Conservation (phyloP, 495 filamentous ascomycete genomes). For the Aspergillus mulundensis region DNA sequence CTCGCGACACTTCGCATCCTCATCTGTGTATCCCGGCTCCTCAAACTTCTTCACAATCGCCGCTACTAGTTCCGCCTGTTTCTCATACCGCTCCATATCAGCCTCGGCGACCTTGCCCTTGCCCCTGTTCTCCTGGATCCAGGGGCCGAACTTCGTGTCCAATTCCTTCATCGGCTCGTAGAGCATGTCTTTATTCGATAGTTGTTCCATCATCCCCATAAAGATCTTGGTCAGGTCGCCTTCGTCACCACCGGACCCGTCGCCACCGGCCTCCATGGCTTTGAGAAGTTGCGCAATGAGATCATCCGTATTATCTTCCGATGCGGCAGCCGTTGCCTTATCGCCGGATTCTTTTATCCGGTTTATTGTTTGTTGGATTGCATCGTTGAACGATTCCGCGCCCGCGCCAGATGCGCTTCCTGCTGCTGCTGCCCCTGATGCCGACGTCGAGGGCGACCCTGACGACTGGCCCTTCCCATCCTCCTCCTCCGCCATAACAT, state of each 20-base stretch:
- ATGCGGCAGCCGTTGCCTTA: constrained; percentile 71
- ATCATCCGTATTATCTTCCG: constrained; percentile 67
- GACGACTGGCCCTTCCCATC: constrained; percentile 26
- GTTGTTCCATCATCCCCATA: constrained; percentile 95
- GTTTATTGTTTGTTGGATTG: constrained; percentile 86
- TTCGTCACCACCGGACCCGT: constrained; percentile 59
- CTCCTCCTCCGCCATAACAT: constrained; percentile 73
- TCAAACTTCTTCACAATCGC: constrained; percentile 92
- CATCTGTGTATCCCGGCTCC: constrained; percentile 69
- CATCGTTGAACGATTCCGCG: constrained; percentile 74
- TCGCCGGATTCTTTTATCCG: constrained; percentile 86
- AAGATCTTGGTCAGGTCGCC: constrained; percentile 91
- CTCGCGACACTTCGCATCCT: constrained; percentile 75
- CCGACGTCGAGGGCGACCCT: constrained; percentile 5
- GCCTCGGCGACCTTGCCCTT: constrained; percentile 56
- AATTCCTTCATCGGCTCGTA: constrained; percentile 99
- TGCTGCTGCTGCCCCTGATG: constrained; percentile 5
- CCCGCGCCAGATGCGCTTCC: not conserved
- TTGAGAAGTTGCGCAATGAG: constrained; percentile 82
- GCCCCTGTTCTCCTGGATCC: constrained; percentile 74
- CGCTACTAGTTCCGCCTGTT: constrained; percentile 74
- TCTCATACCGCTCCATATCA: constrained; percentile 73
- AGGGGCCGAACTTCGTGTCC: constrained; percentile 81
- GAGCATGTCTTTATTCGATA: constrained; percentile 96
- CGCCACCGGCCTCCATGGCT: constrained; percentile 58